Evolutionary conservation across 805 yeast species (phyloP).

Genomic region (Ogataea angusta): DNA sequence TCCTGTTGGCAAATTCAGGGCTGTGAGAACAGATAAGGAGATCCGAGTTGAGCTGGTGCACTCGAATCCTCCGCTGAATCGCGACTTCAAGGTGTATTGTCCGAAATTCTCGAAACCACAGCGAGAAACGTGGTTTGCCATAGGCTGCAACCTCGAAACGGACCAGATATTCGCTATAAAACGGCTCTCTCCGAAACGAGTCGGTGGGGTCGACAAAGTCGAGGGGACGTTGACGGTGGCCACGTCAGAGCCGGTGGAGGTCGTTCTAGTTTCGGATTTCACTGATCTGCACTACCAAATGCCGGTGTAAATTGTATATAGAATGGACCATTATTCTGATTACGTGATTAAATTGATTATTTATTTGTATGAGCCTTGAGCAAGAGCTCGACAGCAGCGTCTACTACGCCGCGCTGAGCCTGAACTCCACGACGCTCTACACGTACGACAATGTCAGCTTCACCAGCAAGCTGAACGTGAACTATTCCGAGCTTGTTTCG

Average conservation of each 20-base stretch:
- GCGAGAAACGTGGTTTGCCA: conserved; percentile 89
- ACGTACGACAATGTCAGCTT: conserved; percentile 51
- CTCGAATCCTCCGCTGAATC: conserved; percentile 44
- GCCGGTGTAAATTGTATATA: not conserved
- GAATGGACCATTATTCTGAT: not conserved
- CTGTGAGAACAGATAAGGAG: conserved; percentile 29
- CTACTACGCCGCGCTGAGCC: conserved; percentile 30
- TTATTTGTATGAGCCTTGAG: conserved; percentile 3
- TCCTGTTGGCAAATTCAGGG: conserved; percentile 55
- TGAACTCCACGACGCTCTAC: conserved; percentile 57
- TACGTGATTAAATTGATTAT: not conserved
- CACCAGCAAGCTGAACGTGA: conserved; percentile 40
- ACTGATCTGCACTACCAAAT: conserved; percentile 42
- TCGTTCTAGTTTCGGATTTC: conserved; percentile 64
- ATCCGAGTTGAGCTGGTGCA: conserved; percentile 51
- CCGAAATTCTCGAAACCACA: conserved; percentile 88
- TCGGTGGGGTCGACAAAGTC: conserved; percentile 35
- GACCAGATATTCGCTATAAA: conserved; percentile 63
- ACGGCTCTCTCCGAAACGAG: conserved; percentile 63
- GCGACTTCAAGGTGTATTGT: conserved; percentile 65
- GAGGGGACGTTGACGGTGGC: not conserved
- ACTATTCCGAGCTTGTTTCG: conserved; percentile 51
- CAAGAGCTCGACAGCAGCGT: conserved; percentile 17
- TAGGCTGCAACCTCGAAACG: conserved; percentile 47
- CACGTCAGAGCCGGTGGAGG: conserved; percentile 33